Base-by-base conservation (phyloP, 306 rosid genomes). In the Potentilla sterilis region DNA sequence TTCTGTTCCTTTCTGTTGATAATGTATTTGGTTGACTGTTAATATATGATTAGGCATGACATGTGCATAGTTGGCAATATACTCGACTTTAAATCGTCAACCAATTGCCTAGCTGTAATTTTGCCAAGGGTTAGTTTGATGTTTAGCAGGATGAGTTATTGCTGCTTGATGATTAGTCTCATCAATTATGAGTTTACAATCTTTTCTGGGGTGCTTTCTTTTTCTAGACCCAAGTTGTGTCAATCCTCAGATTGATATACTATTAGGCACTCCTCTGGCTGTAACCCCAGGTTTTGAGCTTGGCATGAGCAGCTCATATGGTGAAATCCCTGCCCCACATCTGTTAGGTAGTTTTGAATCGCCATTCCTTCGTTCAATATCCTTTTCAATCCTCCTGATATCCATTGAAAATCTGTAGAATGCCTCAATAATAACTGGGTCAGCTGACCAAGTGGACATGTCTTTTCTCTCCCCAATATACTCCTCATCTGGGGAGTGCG, bases 401-500 rank as follows among this genome's bases (percentile, higher is more conserved):
- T 88, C 85, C 1, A 93, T 87, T 0, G 93, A 79, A 84, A 91
- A 88, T 10, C 76, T 85, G 57, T 81, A 85, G 75, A 88, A 94
- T 0, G 88, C 94, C 70, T 87, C 87, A 0, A 90, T 69, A 1
- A 91, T 85, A 61, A 82, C 88, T 0, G 88, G 21, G n/a, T 91
- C 98, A 2, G 89, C 90, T 1, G 89, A 81, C 96, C 95, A 94
- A 38, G 62, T 78, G 2, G 90, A 88, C 1, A 88, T 86, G 3
- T 87, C 95, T 40, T 81, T 89, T 40, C 96, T 76, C 76, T 91
- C 97, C 9, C 98, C 98, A 15, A 91, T 68, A 83, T 94, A 94
- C 81, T 91, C 97, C 82, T 91, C 97, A 24, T 91, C 98, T 0
- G 95, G 86, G 0, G 97, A 86, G 76, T 91, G 98, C 63, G 92